phyloP scores from a whole-genome alignment of 805 yeast genomes.

The Metschnikowia orientalis region DNA sequence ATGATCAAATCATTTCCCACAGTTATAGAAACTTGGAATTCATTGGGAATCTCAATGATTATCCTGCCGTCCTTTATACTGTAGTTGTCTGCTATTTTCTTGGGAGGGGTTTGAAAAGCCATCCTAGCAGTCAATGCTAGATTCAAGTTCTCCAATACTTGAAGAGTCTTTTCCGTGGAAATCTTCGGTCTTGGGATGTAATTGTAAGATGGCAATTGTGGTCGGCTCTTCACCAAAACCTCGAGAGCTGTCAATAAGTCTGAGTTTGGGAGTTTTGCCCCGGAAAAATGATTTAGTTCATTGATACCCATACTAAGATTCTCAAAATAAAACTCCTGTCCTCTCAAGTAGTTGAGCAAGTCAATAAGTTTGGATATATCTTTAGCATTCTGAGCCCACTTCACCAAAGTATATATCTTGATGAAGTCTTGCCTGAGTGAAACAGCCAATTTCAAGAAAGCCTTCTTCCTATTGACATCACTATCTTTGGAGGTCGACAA shows the following conservation, averaged over 20 bases:
- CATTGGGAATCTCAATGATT: slow-evolving; percentile 54
- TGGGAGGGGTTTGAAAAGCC: slow-evolving; percentile 67
- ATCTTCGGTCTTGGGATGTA: slow-evolving; percentile 49
- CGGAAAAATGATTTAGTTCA: slow-evolving; percentile 64
- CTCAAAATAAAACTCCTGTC: slow-evolving; percentile 67
- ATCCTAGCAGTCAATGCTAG: slow-evolving; percentile 68
- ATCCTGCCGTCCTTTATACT: slow-evolving; percentile 73
- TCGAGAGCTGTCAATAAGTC: slow-evolving; percentile 85
- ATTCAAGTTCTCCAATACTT: slow-evolving; percentile 64
- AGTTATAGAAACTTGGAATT: slow-evolving; percentile 61
- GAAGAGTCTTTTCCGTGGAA: slow-evolving; percentile 51
- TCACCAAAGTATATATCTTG: slow-evolving; percentile 76
- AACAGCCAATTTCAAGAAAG: slow-evolving; percentile 64
- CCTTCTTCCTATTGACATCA: slow-evolving; percentile 62
- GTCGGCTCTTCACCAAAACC: slow-evolving; percentile 73
- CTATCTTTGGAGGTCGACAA: slow-evolving; percentile 47
- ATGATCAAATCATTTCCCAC: slow-evolving; percentile 54
- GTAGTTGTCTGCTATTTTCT: slow-evolving; percentile 53
- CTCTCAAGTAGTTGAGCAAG: slow-evolving; percentile 79
- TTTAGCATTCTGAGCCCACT: slow-evolving; percentile 78
- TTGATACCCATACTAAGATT: slow-evolving; percentile 61
- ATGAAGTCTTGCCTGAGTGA: slow-evolving; percentile 77
- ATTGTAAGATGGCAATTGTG: slow-evolving; percentile 64
- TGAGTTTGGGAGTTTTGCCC: slow-evolving; percentile 90
- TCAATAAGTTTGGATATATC: slow-evolving; percentile 78